Percentiles rank a stretch among this genome's conserved stretches.
Evolutionary conservation across 768 basidiomycete species (phyloP).

Genomic region (Suillus subluteus): DNA sequence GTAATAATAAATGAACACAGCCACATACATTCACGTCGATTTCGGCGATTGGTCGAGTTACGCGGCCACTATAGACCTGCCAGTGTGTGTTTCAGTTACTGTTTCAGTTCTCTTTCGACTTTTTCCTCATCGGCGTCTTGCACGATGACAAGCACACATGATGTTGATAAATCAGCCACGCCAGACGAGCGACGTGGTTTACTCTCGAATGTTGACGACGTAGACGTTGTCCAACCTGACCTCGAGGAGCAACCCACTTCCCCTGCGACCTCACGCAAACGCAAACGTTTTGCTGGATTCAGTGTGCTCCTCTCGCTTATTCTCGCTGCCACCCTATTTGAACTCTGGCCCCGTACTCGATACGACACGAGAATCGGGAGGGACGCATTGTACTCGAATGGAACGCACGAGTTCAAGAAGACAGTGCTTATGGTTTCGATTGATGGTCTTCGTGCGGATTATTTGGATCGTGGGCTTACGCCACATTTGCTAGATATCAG

Average conservation of each 20-base stretch:
- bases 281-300: conserved; percentile 22
- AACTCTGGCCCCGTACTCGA: not conserved
- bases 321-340: conserved; percentile 18
- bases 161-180: not conserved
- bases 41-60: not conserved
- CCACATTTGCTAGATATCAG: conserved; percentile 83
- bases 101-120: not conserved
- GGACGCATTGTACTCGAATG: conserved; percentile 63
- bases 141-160: not conserved
- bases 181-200: conserved; percentile 30
- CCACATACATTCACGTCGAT: not conserved
- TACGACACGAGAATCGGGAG: conserved; percentile 3
- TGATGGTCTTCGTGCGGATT: conserved; percentile 86
- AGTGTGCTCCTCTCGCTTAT: conserved; percentile 19
- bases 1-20: conserved; percentile 16
- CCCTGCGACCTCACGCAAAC: conserved; percentile 4
- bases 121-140: not conserved
- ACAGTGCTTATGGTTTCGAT: conserved; percentile 87
- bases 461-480: conserved; percentile 83
- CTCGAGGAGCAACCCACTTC: conserved; percentile 8
- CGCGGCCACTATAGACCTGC: not conserved
- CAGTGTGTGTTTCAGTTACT: not conserved
- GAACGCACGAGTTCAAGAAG: conserved; percentile 79
- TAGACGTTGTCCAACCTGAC: not conserved
- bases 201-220: conserved; percentile 20